These are phyloP conservation scores for Diplodia sapinea DNA, from an alignment of 2,329 filamentous ascomycete genomes.

Conservation along the genomic window DNA sequence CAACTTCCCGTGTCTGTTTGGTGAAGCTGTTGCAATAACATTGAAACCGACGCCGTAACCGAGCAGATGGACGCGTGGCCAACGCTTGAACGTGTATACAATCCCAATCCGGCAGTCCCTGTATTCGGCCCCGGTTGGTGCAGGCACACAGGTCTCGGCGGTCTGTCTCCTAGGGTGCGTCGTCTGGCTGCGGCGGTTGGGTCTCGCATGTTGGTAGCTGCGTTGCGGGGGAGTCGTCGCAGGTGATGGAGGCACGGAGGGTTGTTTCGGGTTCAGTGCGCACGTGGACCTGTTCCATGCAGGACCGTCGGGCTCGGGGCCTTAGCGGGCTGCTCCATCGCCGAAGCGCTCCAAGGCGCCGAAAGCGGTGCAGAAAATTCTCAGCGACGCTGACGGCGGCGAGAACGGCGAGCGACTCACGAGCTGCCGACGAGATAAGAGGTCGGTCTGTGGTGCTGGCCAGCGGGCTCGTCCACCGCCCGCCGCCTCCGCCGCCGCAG, in stretches of 20 bases:
- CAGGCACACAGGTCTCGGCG: background rate
- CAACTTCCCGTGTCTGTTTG: no score
- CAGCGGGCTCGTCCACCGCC: background rate
- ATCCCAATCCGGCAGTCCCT: no score
- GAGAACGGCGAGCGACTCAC: conserved; percentile 5
- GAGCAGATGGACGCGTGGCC: no score
- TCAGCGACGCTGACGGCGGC: background rate
- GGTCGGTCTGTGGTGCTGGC: background rate
- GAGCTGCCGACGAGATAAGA: background rate
- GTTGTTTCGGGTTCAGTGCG: conserved; percentile 15
- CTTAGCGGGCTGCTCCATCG: background rate
- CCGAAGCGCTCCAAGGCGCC: conserved; percentile 12
- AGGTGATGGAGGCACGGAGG: background rate
- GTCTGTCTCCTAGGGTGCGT: background rate
- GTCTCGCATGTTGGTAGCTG: background rate
- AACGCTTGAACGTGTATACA: no score
- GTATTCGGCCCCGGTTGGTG: no score
- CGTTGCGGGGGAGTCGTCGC: background rate
- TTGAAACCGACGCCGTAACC: no score
- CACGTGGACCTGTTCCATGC: conserved; percentile 13
- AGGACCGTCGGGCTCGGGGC: conserved; percentile 9
- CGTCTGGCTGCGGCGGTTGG: background rate
- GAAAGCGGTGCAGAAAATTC: conserved; percentile 23
- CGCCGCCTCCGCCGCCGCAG: conserved; percentile 2
- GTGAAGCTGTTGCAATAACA: no score